Evolutionary conservation across 2,329 filamentous ascomycete species (phyloP), one percentile per base, ranked within the genome.

Genomic region (Hypoxylon sp.): DNA sequence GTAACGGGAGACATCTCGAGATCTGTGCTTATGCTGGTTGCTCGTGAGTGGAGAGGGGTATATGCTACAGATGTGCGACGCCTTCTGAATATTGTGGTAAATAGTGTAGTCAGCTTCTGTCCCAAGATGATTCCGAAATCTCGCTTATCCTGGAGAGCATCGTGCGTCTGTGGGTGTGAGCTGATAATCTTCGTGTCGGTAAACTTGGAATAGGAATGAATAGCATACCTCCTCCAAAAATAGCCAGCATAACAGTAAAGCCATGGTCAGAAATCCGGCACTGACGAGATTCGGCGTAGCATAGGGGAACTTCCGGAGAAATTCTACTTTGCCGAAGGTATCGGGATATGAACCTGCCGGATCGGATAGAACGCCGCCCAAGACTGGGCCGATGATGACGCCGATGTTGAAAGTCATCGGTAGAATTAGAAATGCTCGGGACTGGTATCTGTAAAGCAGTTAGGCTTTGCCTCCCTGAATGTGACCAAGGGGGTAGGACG

Each of bases 381-480:
- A 72, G 9, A 88, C 80, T 0, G 87, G 87, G 0, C 87, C 86
- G n/a, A 88, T 80, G 46, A 89, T 87, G 52, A 88, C 82, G 11
- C 87, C 88, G 19, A 89, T 83, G 71, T 93, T 94, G 78, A 91
- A 93, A 21, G 89, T 92, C 89, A 93, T 93, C 1, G 82, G 82
- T 30, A 84, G 67, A n/a, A 83, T 70, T 13, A 83, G 63, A 49
- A 84, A 84, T 0, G 82, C 82, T 3, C 80, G 72, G 0, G 81
- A 80, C 51, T 84, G 80, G 50, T 80, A 82, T 65, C 80, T 81
- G 30, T n/a, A 23, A 7, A 60, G 1, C 5, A 28, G 36, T 69
- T 46, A 72, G 69, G n/a, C n/a, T 17, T 25, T 19, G 13, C 50
- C 14, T 7, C 36, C 17, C 17, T 19, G 13, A n/a, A 3, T 34